A percentile compares a stretch with the other conserved stretches of the same genome.
Evolutionary conservation across 2,329 filamentous ascomycete species (phyloP).

Genomic region (Diplodia scrobiculata): DNA sequence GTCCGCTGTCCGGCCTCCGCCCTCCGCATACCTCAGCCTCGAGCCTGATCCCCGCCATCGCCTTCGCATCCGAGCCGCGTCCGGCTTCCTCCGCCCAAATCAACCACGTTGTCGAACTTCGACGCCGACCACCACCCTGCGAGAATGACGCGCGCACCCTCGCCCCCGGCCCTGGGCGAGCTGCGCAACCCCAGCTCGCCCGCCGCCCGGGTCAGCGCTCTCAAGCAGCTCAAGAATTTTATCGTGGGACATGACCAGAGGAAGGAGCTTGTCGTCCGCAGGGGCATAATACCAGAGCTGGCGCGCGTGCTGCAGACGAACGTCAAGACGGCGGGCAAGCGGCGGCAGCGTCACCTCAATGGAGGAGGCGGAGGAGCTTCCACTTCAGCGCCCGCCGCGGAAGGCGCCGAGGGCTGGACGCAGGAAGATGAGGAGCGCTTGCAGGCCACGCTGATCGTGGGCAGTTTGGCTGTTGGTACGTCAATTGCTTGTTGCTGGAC

Average conservation of each 20-base stretch:
- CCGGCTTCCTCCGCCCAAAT: background rate
- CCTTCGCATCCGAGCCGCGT: background rate
- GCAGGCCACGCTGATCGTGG: constrained; percentile 81
- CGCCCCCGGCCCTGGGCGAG: constrained; percentile 44
- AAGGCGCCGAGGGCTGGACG: constrained; percentile 48
- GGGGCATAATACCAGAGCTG: constrained; percentile 68
- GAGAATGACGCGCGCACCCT: constrained; percentile 42
- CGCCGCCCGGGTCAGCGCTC: constrained; percentile 54
- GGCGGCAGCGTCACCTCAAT: constrained; percentile 41
- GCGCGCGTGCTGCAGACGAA: constrained; percentile 54
- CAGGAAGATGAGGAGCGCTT: constrained; percentile 70
- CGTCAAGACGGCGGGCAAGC: constrained; percentile 51
- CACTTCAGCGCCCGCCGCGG: constrained; percentile 27
- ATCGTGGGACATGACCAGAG: constrained; percentile 83
- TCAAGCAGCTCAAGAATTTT: constrained; percentile 82
- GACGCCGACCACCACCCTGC: background rate
- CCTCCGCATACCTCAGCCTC: constrained; percentile 18
- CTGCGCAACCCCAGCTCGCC: constrained; percentile 43
- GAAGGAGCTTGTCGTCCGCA: constrained; percentile 75
- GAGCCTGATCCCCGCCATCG: constrained; percentile 6
- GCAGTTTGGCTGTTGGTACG: constrained; percentile 81
- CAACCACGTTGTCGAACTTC: background rate
- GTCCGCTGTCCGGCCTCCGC: constrained; percentile 24
- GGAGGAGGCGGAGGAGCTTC: constrained; percentile 31
- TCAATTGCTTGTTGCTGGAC: constrained; percentile 4